Evolutionary conservation across 148 eudicot species (phyloP).

Genomic region (Limonium bicolor): DNA sequence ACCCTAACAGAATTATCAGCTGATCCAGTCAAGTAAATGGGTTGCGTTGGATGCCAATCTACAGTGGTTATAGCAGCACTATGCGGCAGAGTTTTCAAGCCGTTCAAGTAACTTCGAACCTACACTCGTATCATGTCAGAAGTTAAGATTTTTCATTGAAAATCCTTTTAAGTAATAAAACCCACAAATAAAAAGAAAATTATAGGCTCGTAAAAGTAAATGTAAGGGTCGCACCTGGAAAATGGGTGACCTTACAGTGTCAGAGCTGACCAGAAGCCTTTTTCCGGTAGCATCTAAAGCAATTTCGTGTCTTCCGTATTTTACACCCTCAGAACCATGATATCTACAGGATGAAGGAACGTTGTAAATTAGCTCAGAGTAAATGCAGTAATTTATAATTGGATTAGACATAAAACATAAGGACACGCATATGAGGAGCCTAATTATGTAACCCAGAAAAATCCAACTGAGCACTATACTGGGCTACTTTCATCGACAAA

Average conservation of each 20-base stretch:
- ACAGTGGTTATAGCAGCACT: slow-evolving; percentile 26
- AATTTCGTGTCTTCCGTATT: slow-evolving; percentile 52
- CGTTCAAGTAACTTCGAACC: slow-evolving; percentile 30
- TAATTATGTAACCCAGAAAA: no score
- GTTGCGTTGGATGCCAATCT: slow-evolving; percentile 63
- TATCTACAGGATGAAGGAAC: slow-evolving; percentile 29
- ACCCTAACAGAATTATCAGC: slow-evolving; percentile 56
- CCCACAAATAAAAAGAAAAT: neutral
- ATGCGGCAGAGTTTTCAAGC: slow-evolving; percentile 27
- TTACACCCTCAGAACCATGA: slow-evolving; percentile 19
- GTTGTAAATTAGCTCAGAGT: no score
- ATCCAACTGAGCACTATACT: no score
- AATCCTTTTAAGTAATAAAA: neutral
- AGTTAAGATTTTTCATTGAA: neutral
- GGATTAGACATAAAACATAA: no score
- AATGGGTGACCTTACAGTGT: slow-evolving; percentile 75
- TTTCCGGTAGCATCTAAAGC: slow-evolving; percentile 74
- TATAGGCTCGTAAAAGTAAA: neutral
- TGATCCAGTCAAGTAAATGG: slow-evolving; percentile 49
- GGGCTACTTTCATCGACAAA: no score
- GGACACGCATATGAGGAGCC: no score
- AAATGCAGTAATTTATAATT: no score
- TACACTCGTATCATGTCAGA: slow-evolving; percentile 5
- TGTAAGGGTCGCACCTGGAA: slow-evolving; percentile 42
- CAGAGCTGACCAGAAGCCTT: slow-evolving; percentile 76